These are phyloP conservation scores for Thinopyrum elongatum DNA, from an alignment of 176 grass and related monocot species.

Conservation along the genomic window DNA sequence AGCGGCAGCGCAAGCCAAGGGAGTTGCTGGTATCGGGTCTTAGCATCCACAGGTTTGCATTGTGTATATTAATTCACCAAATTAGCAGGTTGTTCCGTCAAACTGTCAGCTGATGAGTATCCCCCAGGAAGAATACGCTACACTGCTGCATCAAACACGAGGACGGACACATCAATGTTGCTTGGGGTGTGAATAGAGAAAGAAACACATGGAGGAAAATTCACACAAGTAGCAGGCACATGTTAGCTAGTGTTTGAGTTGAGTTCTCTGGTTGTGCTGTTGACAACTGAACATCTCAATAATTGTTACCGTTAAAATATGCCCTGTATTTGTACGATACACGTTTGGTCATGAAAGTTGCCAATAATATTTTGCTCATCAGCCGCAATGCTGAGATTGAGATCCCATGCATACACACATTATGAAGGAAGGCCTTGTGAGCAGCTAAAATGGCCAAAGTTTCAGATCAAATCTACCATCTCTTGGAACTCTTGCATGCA, in stretches of 20 bases:
- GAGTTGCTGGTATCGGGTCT: slow-evolving; percentile 79
- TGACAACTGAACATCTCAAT: slow-evolving; percentile 33
- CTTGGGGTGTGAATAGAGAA: not conserved
- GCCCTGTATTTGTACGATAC: slow-evolving; percentile 16
- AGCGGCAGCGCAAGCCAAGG: slow-evolving; percentile 75
- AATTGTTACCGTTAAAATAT: not conserved
- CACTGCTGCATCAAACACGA: slow-evolving; percentile 23
- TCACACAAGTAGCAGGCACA: slow-evolving; percentile 36
- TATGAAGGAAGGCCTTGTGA: not conserved
- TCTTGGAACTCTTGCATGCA: slow-evolving; percentile 54
- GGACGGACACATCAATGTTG: slow-evolving; percentile 34
- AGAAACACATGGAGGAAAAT: slow-evolving; percentile 9
- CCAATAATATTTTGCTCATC: not conserved
- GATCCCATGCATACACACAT: not conserved
- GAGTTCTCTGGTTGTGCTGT: slow-evolving; percentile 35
- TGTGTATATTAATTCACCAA: slow-evolving; percentile 41
- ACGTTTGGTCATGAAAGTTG: not conserved
- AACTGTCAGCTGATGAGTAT: slow-evolving; percentile 20
- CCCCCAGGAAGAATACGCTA: slow-evolving; percentile 21
- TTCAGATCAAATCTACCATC: slow-evolving; percentile 29
- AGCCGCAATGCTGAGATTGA: not conserved
- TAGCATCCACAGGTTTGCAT: slow-evolving; percentile 30
- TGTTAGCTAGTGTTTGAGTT: slow-evolving; percentile 31
- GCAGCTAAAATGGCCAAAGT: not conserved
- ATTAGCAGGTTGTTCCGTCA: slow-evolving; percentile 31